Conservation (phyloP, 768 basidiomycete species). For the Trametes cingulata region DNA sequence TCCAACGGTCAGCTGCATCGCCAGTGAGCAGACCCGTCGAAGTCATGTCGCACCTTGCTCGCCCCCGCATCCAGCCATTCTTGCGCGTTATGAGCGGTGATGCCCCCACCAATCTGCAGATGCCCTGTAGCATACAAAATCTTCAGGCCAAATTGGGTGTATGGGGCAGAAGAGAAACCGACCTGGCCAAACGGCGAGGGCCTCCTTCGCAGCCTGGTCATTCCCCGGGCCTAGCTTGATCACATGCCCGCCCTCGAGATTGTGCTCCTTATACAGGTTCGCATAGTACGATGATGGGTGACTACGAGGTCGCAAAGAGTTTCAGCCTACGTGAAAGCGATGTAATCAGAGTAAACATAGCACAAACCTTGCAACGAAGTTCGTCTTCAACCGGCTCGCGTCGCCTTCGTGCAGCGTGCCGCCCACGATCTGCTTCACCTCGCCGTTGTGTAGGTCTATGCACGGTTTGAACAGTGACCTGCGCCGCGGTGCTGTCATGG, state of each 20-base stretch:
- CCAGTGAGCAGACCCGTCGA: not conserved
- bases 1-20: not conserved
- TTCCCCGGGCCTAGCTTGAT: constrained; percentile 94
- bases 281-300: constrained; percentile 82
- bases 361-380: constrained; percentile 86
- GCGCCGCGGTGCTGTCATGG: constrained; percentile 7
- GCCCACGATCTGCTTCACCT: constrained; percentile 98
- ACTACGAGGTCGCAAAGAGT: constrained; percentile 33
- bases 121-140: constrained; percentile 45
- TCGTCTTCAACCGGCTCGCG: constrained; percentile 69
- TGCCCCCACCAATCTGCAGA: constrained; percentile 93
- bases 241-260: constrained; percentile 86
- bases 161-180: constrained; percentile 4
- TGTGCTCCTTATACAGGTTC: constrained; percentile 66
- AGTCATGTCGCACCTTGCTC: constrained; percentile 62
- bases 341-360: no score
- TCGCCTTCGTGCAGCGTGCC: constrained; percentile 79
- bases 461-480: constrained; percentile 78
- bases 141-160: not conserved
- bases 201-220: constrained; percentile 84
- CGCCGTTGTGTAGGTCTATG: constrained; percentile 93
- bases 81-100: constrained; percentile 75
- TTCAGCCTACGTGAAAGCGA: no score
- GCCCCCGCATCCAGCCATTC: constrained; percentile 90
- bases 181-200: constrained; percentile 85